These are phyloP conservation scores for Nicotiana tomentosiformis DNA, from an alignment of 257 asterid species.

Conservation along the genomic window DNA sequence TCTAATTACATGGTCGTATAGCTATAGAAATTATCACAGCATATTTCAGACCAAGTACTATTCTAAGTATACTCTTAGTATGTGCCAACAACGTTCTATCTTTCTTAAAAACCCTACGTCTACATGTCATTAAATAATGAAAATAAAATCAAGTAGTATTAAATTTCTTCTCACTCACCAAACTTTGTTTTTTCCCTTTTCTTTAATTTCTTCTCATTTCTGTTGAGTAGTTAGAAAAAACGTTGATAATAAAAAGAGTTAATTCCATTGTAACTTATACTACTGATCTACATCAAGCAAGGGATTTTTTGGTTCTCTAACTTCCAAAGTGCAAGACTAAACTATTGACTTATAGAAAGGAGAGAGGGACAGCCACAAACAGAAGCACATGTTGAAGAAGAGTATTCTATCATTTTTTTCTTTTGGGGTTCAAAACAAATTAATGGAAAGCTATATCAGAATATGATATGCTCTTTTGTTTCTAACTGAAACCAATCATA, in stretches of 20 bases:
- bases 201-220: not conserved
- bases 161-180: too few relatives aligned
- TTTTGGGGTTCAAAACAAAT: slow-evolving; percentile 8
- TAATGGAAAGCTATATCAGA: not conserved
- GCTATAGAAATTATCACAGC: too few relatives aligned
- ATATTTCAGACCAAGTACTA: too few relatives aligned
- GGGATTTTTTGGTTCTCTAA: not conserved
- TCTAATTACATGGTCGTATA: too few relatives aligned
- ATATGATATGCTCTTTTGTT: not conserved
- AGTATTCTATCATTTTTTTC: slow-evolving; percentile 1
- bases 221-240: not conserved
- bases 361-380: slow-evolving; percentile 3
- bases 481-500: slow-evolving; percentile 3
- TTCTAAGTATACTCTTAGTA: too few relatives aligned
- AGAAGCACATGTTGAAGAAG: slow-evolving; percentile 12
- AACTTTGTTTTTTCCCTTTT: too few relatives aligned
- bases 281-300: not conserved
- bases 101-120: too few relatives aligned
- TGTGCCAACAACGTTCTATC: too few relatives aligned
- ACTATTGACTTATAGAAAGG: not conserved
- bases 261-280: not conserved
- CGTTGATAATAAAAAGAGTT: not conserved
- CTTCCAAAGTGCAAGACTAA: not conserved
- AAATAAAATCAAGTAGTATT: too few relatives aligned
- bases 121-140: too few relatives aligned